Percentiles rank a stretch among this genome's conserved stretches.
These are phyloP conservation scores for Cornus florida DNA, from an alignment of 148 eudicot species.

Conservation along the genomic window DNA sequence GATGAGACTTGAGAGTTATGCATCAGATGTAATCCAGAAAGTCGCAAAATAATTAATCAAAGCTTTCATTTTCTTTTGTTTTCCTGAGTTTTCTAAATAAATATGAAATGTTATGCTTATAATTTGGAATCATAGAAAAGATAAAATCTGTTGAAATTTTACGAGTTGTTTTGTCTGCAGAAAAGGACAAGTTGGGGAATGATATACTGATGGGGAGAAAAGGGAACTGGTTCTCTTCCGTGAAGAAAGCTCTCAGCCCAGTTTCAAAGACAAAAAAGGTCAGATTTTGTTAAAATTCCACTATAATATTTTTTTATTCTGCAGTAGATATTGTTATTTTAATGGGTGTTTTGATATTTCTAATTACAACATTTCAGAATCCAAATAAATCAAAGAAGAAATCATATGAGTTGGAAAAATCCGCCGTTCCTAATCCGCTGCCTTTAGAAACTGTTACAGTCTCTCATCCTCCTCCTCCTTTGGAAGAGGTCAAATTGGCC, in stretches of 20 bases:
- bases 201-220: constrained; percentile 66
- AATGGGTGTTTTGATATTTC: background rate
- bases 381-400: constrained; percentile 52
- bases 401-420: constrained; percentile 51
- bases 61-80: background rate
- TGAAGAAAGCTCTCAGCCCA: constrained; percentile 77
- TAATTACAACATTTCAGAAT: constrained; percentile 35
- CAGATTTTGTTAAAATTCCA: constrained; percentile 37
- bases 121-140: background rate
- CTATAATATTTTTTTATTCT: background rate
- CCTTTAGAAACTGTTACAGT: constrained; percentile 23
- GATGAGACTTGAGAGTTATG: background rate
- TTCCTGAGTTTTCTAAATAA: background rate
- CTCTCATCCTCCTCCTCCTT: constrained; percentile 31
- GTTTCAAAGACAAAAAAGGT: constrained; percentile 46
- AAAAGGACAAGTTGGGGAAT: constrained; percentile 29
- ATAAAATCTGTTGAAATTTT: background rate
- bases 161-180: background rate
- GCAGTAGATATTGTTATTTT: constrained; percentile 1
- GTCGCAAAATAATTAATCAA: background rate
- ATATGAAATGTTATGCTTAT: background rate
- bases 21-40: background rate
- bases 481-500: constrained; percentile 28
- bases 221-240: constrained; percentile 76
- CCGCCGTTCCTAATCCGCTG: constrained; percentile 21